Base-by-base conservation (phyloP, 1,284 basidiomycete species). In the Veloboletus limbatus region DNA sequence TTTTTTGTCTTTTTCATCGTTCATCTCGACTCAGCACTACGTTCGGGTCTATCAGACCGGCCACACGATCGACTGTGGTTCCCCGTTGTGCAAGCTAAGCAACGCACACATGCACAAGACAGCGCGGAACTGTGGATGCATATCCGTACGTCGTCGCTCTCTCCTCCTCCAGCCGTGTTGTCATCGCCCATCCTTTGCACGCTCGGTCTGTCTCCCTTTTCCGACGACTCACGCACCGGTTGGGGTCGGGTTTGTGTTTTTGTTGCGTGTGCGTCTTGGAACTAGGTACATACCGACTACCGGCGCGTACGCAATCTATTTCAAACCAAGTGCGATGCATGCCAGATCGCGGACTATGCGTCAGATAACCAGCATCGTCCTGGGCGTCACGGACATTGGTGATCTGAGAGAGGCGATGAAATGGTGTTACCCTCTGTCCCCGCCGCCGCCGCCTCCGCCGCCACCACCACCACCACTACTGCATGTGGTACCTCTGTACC, bases 41-140 rank as follows among this genome's bases (percentile, higher is more conserved):
- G 72, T 82, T 39, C 69, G 71, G 32, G 58, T 72, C 20, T 77
- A 76, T 51, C 72, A 72, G 40, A 73, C 76, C 2, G 76, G 77
- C 27, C 58, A 64, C 39, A 69, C 60, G 32, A 62, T 57, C 42
- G 76, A 78, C 53, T 79, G 77, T 52, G 59, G 58, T 33, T 63
- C 56, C 17, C 63, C 69, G 3, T 53, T 56, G 17, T 79, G 77
- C 57, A 68, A 62, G 20, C 49, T 74, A 43, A 78, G 76, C 55
- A 48, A 54, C 20, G 64, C 67, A 8, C 76, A 78, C 56, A 68
- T 63, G 53, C 77, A 78, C 60, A 69, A 63, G 56, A 72, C 69
- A 5, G 67, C 70, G 9, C 66, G 54, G 17, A 67, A 61, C 47
- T 76, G 65, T 40, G 64, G 65, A 1, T 70, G 68, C 20, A 53